A percentile compares a stretch with the other conserved stretches of the same genome.
phyloP scores from a whole-genome alignment of 164 flowering plant genomes.

The Litsea cubeba region DNA sequence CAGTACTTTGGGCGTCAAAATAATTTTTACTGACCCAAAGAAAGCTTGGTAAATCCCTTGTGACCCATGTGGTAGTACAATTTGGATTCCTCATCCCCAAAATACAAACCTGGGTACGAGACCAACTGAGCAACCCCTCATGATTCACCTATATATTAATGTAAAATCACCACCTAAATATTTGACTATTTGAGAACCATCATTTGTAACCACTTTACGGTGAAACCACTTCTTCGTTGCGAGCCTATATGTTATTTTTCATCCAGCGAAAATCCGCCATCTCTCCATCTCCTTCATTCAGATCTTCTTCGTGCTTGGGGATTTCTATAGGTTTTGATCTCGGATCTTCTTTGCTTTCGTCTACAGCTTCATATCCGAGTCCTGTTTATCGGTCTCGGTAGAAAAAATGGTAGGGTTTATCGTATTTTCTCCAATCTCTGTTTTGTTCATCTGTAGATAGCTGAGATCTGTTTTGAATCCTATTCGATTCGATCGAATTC shows the following conservation, averaged over 20 bases:
- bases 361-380: neutral
- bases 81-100: no score
- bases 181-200: no score
- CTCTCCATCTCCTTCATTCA: neutral
- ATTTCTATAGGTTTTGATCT: neutral
- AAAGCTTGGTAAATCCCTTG: no score
- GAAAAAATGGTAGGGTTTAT: constrained; percentile 8
- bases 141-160: no score
- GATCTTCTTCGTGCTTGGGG: neutral
- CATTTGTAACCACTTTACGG: no score
- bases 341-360: neutral
- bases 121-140: no score
- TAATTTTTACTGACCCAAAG: no score
- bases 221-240: neutral
- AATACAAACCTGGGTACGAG: no score
- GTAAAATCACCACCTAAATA: no score
- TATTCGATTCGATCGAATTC: neutral
- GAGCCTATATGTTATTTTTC: neutral
- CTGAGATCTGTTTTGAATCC: neutral
- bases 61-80: no score
- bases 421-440: neutral
- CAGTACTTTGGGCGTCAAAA: fast-evolving
- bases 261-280: neutral
- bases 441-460: neutral
- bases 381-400: neutral